Evolutionary conservation across 371 early-diverging fungal species (phyloP).

Genomic region (Mucor sp.): DNA sequence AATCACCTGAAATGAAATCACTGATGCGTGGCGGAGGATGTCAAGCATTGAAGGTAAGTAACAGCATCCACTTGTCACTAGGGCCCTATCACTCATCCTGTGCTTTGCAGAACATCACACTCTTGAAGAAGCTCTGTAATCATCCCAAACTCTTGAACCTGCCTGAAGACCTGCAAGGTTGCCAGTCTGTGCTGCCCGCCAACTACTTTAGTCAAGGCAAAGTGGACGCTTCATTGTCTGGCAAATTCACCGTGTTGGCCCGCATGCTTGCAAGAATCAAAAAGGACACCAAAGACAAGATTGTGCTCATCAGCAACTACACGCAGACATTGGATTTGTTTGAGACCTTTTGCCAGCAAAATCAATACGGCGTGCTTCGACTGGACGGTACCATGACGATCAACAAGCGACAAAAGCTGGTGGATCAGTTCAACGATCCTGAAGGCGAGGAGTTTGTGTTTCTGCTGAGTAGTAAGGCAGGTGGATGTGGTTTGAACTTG

Average conservation of each 20-base stretch:
- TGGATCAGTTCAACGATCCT: slow-evolving; percentile 95
- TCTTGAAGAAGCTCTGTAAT: slow-evolving; percentile 94
- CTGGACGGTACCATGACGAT: slow-evolving; percentile 94
- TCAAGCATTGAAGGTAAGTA: slow-evolving; percentile 67
- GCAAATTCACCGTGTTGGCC: slow-evolving; percentile 88
- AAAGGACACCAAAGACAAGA: slow-evolving; percentile 84
- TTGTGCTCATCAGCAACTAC: slow-evolving; percentile 96
- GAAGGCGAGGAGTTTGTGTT: slow-evolving; percentile 87
- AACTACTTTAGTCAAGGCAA: slow-evolving; percentile 35
- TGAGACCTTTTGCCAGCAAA: slow-evolving; percentile 80
- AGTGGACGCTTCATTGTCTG: slow-evolving; percentile 78
- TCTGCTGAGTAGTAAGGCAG: slow-evolving; percentile 95
- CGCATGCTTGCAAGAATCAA: slow-evolving; percentile 73
- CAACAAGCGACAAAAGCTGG: slow-evolving; percentile 88
- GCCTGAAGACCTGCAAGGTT: slow-evolving; percentile 69
- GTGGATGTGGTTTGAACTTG: slow-evolving; percentile 97
- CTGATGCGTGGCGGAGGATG: slow-evolving; percentile 64
- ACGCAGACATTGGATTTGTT: slow-evolving; percentile 97
- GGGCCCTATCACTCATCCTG: too few species aligned
- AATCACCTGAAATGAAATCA: slow-evolving; percentile 77
- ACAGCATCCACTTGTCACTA: too few species aligned
- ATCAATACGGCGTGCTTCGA: slow-evolving; percentile 80
- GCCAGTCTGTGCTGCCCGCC: slow-evolving; percentile 59
- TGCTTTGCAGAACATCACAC: slow-evolving; percentile 71
- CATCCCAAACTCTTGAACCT: slow-evolving; percentile 85